A percentile compares a stretch with the other conserved stretches of the same genome.
Conservation (phyloP, 2,329 filamentous ascomycete species). For the Ophiostoma angusticollis region DNA sequence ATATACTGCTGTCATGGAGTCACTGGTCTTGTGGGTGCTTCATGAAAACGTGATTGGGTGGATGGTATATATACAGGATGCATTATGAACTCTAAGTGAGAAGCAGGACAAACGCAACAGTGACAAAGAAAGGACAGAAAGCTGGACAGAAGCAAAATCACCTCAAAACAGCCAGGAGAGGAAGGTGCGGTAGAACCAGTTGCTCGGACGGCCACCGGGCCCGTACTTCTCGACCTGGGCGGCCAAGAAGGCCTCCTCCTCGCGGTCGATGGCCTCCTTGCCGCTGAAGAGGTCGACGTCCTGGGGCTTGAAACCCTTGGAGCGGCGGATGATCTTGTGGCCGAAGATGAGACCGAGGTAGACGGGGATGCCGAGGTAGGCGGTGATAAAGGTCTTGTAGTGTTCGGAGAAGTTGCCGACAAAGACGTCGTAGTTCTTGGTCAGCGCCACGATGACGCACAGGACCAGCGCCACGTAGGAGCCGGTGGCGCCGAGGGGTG, state of each 20-base stretch:
- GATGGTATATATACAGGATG: no score
- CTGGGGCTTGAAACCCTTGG: slow-evolving; percentile 32
- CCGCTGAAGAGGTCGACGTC: slow-evolving; percentile 44
- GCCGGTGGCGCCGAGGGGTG: background rate
- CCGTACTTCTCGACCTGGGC: no score
- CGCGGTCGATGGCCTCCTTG: slow-evolving; percentile 43
- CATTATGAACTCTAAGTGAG: no score
- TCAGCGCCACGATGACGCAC: background rate
- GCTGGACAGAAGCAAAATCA: no score
- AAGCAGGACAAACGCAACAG: no score
- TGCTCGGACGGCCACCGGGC: no score
- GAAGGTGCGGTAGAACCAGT: no score
- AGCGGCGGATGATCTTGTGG: slow-evolving; percentile 47
- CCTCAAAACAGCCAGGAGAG: no score
- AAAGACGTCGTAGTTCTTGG: background rate
- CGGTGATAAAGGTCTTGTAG: slow-evolving; percentile 27
- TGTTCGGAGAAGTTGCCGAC: slow-evolving; percentile 19
- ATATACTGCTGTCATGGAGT: no score
- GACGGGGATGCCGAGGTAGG: slow-evolving; percentile 30
- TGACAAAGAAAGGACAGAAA: no score
- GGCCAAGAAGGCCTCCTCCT: slow-evolving; percentile 6
- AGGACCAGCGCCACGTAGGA: background rate
- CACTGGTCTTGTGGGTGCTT: no score
- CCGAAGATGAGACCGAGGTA: slow-evolving; percentile 37
- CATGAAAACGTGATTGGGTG: no score